Percentiles rank a stretch among this genome's conserved stretches.
Evolutionary conservation across 345 rosid species (phyloP).

Genomic region (Mangifera indica): DNA sequence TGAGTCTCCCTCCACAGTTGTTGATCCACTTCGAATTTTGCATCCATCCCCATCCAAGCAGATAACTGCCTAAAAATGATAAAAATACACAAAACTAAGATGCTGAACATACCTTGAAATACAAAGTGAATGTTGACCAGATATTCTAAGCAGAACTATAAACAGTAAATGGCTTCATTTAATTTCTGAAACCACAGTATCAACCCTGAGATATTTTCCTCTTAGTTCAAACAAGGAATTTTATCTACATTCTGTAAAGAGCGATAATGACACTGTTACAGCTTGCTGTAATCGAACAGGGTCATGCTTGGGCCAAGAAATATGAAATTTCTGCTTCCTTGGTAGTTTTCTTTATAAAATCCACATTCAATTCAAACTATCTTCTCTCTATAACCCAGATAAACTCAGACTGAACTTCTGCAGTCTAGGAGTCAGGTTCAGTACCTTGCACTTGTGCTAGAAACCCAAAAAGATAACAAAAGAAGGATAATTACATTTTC

Average conservation of each 20-base stretch:
- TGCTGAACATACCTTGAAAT: conserved; percentile 13
- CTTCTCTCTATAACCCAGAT: background rate
- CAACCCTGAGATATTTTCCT: background rate
- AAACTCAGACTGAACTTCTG: background rate
- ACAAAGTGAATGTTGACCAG: background rate
- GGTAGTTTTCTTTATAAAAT: background rate
- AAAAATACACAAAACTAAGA: conserved; percentile 28
- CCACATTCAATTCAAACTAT: background rate
- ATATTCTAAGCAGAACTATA: conserved; percentile 10
- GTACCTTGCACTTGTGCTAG: background rate
- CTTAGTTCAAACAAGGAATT: background rate
- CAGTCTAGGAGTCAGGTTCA: conserved; percentile 11
- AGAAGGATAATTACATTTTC: conserved; percentile 75
- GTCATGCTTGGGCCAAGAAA: conserved; percentile 3
- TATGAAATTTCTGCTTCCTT: background rate
- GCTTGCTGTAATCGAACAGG: background rate
- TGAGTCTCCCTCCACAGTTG: conserved; percentile 53
- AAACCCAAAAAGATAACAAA: conserved; percentile 23
- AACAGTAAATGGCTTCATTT: conserved; percentile 9
- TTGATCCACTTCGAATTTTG: conserved; percentile 63
- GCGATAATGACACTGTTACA: background rate
- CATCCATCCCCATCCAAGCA: conserved; percentile 98
- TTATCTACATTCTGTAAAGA: background rate
- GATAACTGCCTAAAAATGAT: conserved; percentile 86
- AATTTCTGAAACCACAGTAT: conserved; percentile 1